Percentiles rank a stretch among this genome's conserved stretches.
phyloP scores from a whole-genome alignment of 768 basidiomycete genomes.

The Auricularia auricula-judae region DNA sequence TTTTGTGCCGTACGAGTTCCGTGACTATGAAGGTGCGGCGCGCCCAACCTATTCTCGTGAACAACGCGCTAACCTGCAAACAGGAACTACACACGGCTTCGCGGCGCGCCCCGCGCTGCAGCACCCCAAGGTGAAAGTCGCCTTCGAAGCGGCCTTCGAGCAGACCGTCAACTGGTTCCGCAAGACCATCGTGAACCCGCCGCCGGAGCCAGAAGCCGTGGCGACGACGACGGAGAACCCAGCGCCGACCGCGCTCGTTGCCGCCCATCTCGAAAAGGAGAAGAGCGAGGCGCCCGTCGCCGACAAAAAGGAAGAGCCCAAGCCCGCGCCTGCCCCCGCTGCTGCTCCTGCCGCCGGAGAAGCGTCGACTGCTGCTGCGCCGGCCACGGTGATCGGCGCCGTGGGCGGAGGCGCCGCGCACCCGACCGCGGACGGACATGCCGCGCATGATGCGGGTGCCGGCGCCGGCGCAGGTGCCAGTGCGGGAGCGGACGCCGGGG shows the following conservation, averaged over 20 bases:
- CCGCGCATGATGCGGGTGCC: no score
- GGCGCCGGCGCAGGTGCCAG: no score
- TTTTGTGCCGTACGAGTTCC: conserved; percentile 25
- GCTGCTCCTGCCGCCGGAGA: no score
- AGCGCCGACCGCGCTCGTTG: neutral
- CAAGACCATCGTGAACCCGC: neutral
- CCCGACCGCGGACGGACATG: no score
- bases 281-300: no score
- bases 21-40: conserved; percentile 23
- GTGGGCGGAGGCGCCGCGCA: no score
- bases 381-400: no score
- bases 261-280: neutral
- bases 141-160: conserved; percentile 32
- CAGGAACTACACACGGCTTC: conserved; percentile 39
- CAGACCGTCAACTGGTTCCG: conserved; percentile 23
- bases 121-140: conserved; percentile 31
- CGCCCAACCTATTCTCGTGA: neutral
- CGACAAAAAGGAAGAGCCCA: no score
- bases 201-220: neutral
- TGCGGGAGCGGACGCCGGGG: no score
- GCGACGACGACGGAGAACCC: neutral
- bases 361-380: no score
- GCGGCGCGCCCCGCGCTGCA: conserved; percentile 34
- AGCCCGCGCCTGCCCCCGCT: no score
- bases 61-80: neutral